Conservation (phyloP, 768 basidiomycete species). For the Tulasnella sp. region DNA sequence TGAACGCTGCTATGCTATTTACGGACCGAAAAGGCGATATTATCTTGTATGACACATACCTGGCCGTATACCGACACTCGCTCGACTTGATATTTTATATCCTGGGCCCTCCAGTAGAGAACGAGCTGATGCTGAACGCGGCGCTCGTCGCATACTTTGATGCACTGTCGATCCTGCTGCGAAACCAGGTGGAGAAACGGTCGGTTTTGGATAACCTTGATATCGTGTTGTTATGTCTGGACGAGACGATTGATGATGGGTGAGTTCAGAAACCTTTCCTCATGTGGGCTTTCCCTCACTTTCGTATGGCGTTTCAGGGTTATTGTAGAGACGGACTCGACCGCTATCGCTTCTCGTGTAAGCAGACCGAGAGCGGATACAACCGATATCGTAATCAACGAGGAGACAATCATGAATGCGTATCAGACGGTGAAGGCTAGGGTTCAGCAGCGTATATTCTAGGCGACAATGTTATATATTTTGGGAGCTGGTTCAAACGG, state of each 20-base stretch:
- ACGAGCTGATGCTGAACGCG: slow-evolving; percentile 91
- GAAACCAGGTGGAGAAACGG: slow-evolving; percentile 91
- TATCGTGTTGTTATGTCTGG: slow-evolving; percentile 79
- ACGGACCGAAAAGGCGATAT: slow-evolving; percentile 60
- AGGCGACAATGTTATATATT: too few relatives aligned
- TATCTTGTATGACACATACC: slow-evolving; percentile 77
- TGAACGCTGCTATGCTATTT: background rate
- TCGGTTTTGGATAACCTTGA: slow-evolving; percentile 91
- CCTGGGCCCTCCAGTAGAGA: slow-evolving; percentile 75
- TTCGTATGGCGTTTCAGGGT: slow-evolving; percentile 61
- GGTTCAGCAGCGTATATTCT: slow-evolving; percentile 73
- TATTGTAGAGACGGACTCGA: slow-evolving; percentile 91
- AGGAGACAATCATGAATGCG: slow-evolving; percentile 88
- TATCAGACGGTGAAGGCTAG: slow-evolving; percentile 83
- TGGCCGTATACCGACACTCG: slow-evolving; percentile 90
- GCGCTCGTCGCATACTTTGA: slow-evolving; percentile 78
- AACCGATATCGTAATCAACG: slow-evolving; percentile 95
- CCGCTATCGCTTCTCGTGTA: slow-evolving; percentile 91
- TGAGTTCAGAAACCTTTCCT: slow-evolving; percentile 32
- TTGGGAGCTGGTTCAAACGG: too few relatives aligned
- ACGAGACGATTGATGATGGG: slow-evolving; percentile 99
- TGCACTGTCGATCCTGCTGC: slow-evolving; percentile 70
- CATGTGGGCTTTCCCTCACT: background rate
- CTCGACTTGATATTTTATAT: slow-evolving; percentile 94
- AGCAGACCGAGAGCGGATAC: slow-evolving; percentile 87